These are phyloP conservation scores for Talaromyces borbonicus DNA, from an alignment of 495 filamentous ascomycete genomes.

Conservation along the genomic window DNA sequence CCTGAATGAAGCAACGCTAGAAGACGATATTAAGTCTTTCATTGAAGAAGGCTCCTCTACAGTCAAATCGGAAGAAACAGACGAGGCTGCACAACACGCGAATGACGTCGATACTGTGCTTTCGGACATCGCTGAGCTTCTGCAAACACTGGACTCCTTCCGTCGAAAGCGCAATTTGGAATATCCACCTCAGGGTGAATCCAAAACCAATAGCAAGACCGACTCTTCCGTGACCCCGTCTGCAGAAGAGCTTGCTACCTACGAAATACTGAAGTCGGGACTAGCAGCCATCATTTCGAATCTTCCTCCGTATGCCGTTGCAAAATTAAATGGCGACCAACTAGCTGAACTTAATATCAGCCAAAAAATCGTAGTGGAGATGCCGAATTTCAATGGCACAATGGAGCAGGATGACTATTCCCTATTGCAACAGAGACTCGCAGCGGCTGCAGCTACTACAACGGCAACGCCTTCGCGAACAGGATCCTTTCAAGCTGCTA, in stretches of 20 bases:
- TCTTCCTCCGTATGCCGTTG: conserved; percentile 76
- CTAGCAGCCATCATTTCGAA: conserved; percentile 60
- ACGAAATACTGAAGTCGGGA: conserved; percentile 65
- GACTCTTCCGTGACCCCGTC: conserved; percentile 43
- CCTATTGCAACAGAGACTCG: conserved; percentile 27
- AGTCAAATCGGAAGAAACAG: conserved; percentile 32
- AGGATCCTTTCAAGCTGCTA: conserved; percentile 21
- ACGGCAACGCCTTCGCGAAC: conserved; percentile 26
- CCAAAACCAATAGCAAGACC: conserved; percentile 24
- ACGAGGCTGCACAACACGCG: conserved; percentile 36
- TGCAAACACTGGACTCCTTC: conserved; percentile 78
- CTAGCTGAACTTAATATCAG: conserved; percentile 73
- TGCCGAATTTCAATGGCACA: conserved; percentile 61
- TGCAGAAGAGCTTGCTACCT: conserved; percentile 58
- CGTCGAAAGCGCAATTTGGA: conserved; percentile 71
- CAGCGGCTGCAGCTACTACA: conserved; percentile 19
- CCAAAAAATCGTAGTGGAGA: conserved; percentile 65
- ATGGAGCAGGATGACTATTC: conserved; percentile 77
- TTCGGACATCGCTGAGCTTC: conserved; percentile 67
- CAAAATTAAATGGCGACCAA: conserved; percentile 77
- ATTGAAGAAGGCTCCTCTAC: conserved; percentile 24
- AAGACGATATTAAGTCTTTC: conserved; percentile 42
- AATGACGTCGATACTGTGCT: conserved; percentile 67
- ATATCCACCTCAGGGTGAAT: conserved; percentile 30
- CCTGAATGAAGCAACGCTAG: conserved; percentile 36